phyloP scores from a whole-genome alignment of 441 rosid genomes.

The Adansonia rubrostipa region DNA sequence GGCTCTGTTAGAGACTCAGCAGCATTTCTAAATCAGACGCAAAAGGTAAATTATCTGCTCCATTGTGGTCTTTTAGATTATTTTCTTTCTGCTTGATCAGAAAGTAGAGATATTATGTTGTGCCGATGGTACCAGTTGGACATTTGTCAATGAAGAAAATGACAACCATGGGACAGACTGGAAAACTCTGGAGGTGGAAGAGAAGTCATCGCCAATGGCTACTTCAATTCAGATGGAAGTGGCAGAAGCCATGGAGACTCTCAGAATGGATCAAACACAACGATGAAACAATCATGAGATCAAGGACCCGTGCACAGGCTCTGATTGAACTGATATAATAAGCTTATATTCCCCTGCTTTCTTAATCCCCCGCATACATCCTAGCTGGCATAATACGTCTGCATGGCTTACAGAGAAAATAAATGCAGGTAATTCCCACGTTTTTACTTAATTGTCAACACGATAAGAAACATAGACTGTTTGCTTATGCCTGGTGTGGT shows the following conservation, averaged over 20 bases:
- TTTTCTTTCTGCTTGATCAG: conserved; percentile 24
- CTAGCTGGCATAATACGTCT: conserved; percentile 30
- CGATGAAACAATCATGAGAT: conserved; percentile 64
- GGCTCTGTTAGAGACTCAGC: conserved; percentile 55
- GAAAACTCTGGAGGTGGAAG: conserved; percentile 86
- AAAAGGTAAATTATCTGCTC: conserved; percentile 41
- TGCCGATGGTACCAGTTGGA: conserved; percentile 57
- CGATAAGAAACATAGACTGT: background rate
- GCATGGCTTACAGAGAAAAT: conserved; percentile 26
- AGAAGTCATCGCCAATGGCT: conserved; percentile 85
- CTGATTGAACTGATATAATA: conserved; percentile 44
- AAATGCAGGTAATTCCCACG: conserved; percentile 40
- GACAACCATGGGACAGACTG: conserved; percentile 53
- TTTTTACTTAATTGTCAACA: background rate
- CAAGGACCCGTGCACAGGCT: conserved; percentile 51
- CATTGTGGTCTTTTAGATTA: conserved; percentile 17
- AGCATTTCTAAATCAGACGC: conserved; percentile 51
- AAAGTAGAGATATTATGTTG: conserved; percentile 16
- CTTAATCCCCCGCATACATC: conserved; percentile 30
- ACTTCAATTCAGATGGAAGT: conserved; percentile 77
- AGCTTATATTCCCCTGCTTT: conserved; percentile 25
- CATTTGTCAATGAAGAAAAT: conserved; percentile 54
- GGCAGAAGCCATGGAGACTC: conserved; percentile 86
- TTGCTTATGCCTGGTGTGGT: background rate
- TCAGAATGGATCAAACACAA: conserved; percentile 80